A percentile compares a stretch with the other conserved stretches of the same genome.
Evolutionary conservation across 2,329 filamentous ascomycete species (phyloP).

Genomic region (Trichoderma polysporum): DNA sequence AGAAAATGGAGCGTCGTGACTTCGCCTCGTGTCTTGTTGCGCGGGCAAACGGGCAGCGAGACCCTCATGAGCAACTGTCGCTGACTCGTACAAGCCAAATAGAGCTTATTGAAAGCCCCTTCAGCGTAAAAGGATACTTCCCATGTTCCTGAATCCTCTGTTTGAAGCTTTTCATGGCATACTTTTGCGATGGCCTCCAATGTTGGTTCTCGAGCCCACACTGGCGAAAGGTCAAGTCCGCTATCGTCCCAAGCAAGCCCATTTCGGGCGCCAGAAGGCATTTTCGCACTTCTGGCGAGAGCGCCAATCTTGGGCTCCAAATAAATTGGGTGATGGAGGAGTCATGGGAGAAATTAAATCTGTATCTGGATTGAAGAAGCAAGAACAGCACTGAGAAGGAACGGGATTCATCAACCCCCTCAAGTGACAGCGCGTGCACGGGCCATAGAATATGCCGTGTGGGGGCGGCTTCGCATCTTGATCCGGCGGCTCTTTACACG

Average conservation of each 20-base stretch:
- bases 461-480: no score
- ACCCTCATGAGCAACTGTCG: conserved; percentile 34
- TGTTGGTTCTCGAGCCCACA: neutral
- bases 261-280: neutral
- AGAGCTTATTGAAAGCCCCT: neutral
- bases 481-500: no score
- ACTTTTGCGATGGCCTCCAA: neutral
- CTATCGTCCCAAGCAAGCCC: neutral
- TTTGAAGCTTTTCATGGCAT: neutral
- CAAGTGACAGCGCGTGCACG: no score
- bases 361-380: no score
- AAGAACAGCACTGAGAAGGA: no score
- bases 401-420: no score
- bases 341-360: neutral
- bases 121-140: neutral
- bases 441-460: no score
- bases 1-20: conserved; percentile 41
- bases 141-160: neutral
- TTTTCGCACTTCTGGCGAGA: neutral
- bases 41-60: conserved; percentile 38
- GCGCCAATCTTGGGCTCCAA: no score
- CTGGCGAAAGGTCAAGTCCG: neutral
- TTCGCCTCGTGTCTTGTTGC: conserved; percentile 39
- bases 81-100: neutral
- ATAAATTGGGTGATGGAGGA: neutral